These are phyloP conservation scores for Epichloe bromicola DNA, from an alignment of 2,329 filamentous ascomycete species.

Conservation along the genomic window DNA sequence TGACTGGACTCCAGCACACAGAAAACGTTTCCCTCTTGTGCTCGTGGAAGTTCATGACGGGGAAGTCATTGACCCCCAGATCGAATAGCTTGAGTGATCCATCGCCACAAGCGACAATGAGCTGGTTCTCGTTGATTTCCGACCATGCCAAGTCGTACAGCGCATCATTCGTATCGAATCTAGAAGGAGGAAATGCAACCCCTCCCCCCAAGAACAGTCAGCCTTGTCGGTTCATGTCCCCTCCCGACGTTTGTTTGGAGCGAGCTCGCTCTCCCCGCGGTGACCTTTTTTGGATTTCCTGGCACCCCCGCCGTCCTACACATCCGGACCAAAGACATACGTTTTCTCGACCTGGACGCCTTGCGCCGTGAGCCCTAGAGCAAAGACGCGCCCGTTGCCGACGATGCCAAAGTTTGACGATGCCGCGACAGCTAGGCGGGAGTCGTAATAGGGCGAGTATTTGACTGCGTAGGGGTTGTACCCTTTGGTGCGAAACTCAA, in stretches of 20 bases:
- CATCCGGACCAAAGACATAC: slow-evolving; percentile 27
- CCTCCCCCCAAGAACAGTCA: background rate
- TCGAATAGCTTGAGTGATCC: slow-evolving; percentile 94
- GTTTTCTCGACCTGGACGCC: slow-evolving; percentile 78
- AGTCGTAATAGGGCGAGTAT: slow-evolving; percentile 97
- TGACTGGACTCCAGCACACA: slow-evolving; percentile 81
- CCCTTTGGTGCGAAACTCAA: slow-evolving; percentile 86
- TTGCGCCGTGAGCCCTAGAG: slow-evolving; percentile 67
- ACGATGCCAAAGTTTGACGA: slow-evolving; percentile 96
- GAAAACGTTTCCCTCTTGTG: slow-evolving; percentile 89
- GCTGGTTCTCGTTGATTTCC: slow-evolving; percentile 90
- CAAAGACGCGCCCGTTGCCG: slow-evolving; percentile 82
- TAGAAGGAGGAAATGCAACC: slow-evolving; percentile 22
- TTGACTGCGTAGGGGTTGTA: slow-evolving; percentile 96
- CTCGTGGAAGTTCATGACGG: slow-evolving; percentile 83
- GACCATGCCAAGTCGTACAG: slow-evolving; percentile 94
- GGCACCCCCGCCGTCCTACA: no score
- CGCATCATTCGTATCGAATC: slow-evolving; percentile 93
- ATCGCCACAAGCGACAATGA: slow-evolving; percentile 80
- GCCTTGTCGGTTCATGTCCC: background rate
- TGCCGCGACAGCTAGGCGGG: slow-evolving; percentile 75
- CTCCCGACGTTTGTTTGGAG: no score
- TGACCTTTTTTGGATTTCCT: no score
- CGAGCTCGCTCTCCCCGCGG: no score
- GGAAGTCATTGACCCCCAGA: slow-evolving; percentile 66